Conservation (phyloP, 805 yeast species). For the Helenozyma rhizophorensis region DNA sequence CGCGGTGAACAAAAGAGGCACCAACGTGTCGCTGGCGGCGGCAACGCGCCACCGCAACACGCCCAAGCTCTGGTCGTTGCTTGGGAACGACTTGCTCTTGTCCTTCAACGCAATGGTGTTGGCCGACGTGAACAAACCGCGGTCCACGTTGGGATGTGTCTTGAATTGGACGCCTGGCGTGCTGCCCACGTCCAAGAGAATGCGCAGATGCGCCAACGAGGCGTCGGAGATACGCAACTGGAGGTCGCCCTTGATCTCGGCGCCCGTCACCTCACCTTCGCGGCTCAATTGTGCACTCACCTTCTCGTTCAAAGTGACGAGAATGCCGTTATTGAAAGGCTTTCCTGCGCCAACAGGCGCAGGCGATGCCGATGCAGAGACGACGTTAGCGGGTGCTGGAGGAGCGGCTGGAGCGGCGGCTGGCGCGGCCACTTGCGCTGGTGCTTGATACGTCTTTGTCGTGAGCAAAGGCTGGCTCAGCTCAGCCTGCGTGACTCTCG, state of each 20-base stretch:
- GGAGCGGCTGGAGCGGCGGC: conserved; percentile 27
- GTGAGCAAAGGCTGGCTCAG: conserved; percentile 18
- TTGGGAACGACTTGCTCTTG: conserved; percentile 75
- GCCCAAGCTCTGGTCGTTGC: conserved; percentile 85
- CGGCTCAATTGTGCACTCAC: conserved; percentile 73
- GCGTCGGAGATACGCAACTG: conserved; percentile 82
- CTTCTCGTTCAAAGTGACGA: conserved; percentile 73
- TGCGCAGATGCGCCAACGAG: conserved; percentile 61
- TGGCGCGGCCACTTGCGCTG: conserved; percentile 1
- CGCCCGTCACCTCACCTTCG: conserved; percentile 67
- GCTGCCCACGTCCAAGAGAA: conserved; percentile 48
- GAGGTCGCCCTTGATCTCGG: conserved; percentile 87
- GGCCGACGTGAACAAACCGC: conserved; percentile 54
- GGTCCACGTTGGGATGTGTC: conserved; percentile 96
- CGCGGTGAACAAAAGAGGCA: conserved; percentile 72
- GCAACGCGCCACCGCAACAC: conserved; percentile 88
- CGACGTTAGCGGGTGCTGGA: conserved; percentile 22
- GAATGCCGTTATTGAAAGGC: conserved; percentile 66
- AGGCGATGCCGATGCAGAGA: conserved; percentile 21
- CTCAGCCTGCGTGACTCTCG: conserved; percentile 25
- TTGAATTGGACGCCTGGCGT: conserved; percentile 66
- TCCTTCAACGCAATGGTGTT: conserved; percentile 73
- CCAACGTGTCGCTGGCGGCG: conserved; percentile 48
- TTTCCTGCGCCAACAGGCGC: conserved; percentile 16
- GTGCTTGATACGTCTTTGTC: conserved; percentile 21